Percentiles rank a stretch among this genome's conserved stretches.
phyloP scores from a whole-genome alignment of 495 filamentous ascomycete genomes.

The Penicillium canariense region DNA sequence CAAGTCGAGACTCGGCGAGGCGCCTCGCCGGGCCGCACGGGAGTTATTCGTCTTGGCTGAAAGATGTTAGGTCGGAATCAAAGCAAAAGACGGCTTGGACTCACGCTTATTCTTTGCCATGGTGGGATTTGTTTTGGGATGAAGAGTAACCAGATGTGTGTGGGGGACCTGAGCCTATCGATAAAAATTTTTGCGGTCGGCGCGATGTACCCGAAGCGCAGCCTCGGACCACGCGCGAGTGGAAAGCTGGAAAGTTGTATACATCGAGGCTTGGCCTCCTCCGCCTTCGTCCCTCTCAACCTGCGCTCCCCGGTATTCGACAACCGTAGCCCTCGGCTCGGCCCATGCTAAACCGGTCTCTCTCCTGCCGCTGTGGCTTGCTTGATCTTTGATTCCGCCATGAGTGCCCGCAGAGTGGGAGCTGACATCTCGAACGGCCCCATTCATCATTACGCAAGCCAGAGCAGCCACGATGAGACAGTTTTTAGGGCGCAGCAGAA shows the following conservation, averaged over 20 bases:
- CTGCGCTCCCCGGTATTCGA: background rate
- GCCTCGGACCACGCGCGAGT: constrained; percentile 5
- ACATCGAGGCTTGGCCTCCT: background rate
- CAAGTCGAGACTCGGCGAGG: constrained; percentile 66
- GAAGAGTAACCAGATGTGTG: constrained; percentile 28
- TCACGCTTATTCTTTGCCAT: constrained; percentile 53
- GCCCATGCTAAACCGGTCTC: constrained; percentile 21
- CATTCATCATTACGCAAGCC: constrained; percentile 24
- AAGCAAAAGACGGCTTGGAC: constrained; percentile 13
- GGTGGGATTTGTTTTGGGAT: constrained; percentile 26
- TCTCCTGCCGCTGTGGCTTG: constrained; percentile 25
- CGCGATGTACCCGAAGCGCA: constrained; percentile 31
- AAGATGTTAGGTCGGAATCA: constrained; percentile 14
- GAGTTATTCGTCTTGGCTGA: constrained; percentile 57
- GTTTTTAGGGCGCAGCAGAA: constrained; percentile 26
- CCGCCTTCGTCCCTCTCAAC: constrained; percentile 13
- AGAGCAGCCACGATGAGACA: constrained; percentile 37
- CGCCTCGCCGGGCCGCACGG: constrained; percentile 69
- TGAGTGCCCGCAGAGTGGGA: constrained; percentile 40
- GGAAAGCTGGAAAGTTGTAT: constrained; percentile 10
- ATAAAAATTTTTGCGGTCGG: constrained; percentile 40
- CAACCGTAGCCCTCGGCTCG: background rate
- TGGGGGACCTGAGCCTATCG: constrained; percentile 37
- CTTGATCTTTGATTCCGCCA: constrained; percentile 29
- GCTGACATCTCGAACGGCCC: constrained; percentile 33